Conservation (phyloP, 2,329 filamentous ascomycete genomes). For the Ramularia collo-cygni region DNA sequence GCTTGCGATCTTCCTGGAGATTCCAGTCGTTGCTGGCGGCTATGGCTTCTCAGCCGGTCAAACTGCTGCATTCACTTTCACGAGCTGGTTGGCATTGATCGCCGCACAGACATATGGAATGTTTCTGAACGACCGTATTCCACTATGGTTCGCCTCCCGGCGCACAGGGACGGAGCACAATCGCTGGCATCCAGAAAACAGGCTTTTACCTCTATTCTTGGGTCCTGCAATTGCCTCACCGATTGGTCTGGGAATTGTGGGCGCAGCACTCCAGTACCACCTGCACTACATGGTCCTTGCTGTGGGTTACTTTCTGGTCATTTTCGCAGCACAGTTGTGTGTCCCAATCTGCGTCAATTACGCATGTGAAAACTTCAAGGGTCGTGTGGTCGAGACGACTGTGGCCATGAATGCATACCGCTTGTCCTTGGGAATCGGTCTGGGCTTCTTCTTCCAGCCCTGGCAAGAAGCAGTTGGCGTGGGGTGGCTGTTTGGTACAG, state of each 20-base stretch:
- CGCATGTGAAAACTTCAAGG: constrained; percentile 6
- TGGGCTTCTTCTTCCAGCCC: constrained; percentile 4
- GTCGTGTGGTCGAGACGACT: constrained; percentile 1
- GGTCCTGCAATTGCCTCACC: constrained; percentile 3
- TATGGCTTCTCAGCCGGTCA: constrained; percentile 2
- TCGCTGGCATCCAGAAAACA: constrained; percentile 3
- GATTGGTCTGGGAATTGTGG: constrained; percentile 4
- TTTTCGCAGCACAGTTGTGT: constrained; percentile 3
- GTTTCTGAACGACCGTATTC: constrained; percentile 4
- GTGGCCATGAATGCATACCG: constrained; percentile 5
- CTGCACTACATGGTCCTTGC: constrained; percentile 7
- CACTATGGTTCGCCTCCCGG: background rate
- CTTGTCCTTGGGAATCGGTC: constrained; percentile 1
- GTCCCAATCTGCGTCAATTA: constrained; percentile 5
- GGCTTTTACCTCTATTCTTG: constrained; percentile 3
- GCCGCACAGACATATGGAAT: constrained; percentile 2
- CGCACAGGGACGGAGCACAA: constrained; percentile 1
- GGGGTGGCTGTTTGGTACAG: constrained; percentile 5
- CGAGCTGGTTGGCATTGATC: constrained; percentile 2
- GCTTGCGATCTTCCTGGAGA: constrained; percentile 1
- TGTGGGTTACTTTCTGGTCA: constrained; percentile 3
- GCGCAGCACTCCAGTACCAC: constrained; percentile 6
- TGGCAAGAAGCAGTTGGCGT: constrained; percentile 5
- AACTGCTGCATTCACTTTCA: constrained; percentile 5
- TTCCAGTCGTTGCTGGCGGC: background rate